Evolutionary conservation across 306 rosid species (phyloP), one percentile per base, ranked within the genome.

Genomic region (Biancaea sappan): DNA sequence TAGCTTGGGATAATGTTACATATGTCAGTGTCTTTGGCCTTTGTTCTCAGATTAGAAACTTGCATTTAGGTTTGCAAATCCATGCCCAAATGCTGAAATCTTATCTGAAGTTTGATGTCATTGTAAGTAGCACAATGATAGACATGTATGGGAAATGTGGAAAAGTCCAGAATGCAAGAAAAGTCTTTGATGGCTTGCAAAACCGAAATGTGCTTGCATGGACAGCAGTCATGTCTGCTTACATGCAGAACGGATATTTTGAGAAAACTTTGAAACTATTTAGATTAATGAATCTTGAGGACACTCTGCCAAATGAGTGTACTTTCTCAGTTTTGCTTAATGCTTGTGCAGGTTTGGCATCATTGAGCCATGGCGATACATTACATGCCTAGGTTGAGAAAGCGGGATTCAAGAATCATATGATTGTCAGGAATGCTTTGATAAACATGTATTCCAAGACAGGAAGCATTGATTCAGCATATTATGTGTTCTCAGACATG

Each of bases 131-230:
- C 52, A 74, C 78, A 63, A 59, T 90, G 59, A 75, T 90, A 66
- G 92, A 86, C 54, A 90, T 90, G 96, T 90, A 84, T 56, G 92
- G 96, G 57, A 90, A 86, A 81, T 84, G 91, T 60, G 89, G 89
- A 25, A 56, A 68, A 59, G 82, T 84, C 66, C 29, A 25, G 40
- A 66, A 64, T 72, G 90, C 96, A 24, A 64, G 47, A 64, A 82
- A 74, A n/a, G 26, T 82, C 76, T 90, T 86, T 60, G 58, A 79
- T 53, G 46, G 79, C 66, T 77, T 86, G 76, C 77, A 12, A 65
- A 58, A 56, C 14, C 80, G 69, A 32, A 90, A 84, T 22, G 82
- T 90, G 43, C 89, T 87, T 69, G 84, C 80, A 2, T 87, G 96
- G 96, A 87, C 92, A 5, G 81, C 91, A 43, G 63, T 90, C 76